A percentile compares a stretch with the other conserved stretches of the same genome.
Evolutionary conservation across 2,329 filamentous ascomycete species (phyloP).

Genomic region (Cadophora sp.): DNA sequence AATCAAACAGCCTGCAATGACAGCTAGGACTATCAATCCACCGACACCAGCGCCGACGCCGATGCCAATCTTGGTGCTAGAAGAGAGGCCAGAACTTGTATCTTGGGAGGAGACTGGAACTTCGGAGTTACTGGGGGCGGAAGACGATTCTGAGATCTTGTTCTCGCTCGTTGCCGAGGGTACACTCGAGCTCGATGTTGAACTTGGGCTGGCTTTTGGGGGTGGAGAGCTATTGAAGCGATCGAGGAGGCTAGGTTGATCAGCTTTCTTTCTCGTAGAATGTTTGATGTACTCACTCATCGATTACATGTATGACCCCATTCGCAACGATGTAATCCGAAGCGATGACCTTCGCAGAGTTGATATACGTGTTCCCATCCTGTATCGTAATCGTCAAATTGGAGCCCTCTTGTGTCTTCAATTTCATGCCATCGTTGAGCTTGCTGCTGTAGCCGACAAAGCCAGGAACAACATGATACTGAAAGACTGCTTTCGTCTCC

Average conservation of each 20-base stretch:
- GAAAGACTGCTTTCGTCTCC: constrained; percentile 59
- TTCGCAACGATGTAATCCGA: constrained; percentile 59
- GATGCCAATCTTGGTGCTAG: constrained; percentile 17
- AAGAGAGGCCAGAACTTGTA: neutral
- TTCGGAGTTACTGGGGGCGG: neutral
- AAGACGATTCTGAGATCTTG: neutral
- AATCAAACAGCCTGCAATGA: constrained; percentile 1
- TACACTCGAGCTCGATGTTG: neutral
- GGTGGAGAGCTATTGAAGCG: constrained; percentile 22
- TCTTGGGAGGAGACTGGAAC: neutral
- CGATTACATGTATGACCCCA: constrained; percentile 64
- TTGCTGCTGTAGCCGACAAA: constrained; percentile 58
- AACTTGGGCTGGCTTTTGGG: neutral
- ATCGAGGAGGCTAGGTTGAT: constrained; percentile 24
- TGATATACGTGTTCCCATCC: constrained; percentile 53
- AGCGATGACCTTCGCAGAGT: constrained; percentile 57
- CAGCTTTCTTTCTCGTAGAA: neutral
- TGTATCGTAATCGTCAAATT: constrained; percentile 53
- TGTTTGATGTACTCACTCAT: constrained; percentile 53
- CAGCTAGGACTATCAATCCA: neutral
- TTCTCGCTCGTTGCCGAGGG: neutral
- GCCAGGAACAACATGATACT: constrained; percentile 68
- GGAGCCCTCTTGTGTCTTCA: constrained; percentile 54
- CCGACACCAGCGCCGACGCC: constrained; percentile 4
- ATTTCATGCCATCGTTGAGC: constrained; percentile 48